phyloP scores from a whole-genome alignment of 768 basidiomycete species.

The Dioszegia crocea region DNA sequence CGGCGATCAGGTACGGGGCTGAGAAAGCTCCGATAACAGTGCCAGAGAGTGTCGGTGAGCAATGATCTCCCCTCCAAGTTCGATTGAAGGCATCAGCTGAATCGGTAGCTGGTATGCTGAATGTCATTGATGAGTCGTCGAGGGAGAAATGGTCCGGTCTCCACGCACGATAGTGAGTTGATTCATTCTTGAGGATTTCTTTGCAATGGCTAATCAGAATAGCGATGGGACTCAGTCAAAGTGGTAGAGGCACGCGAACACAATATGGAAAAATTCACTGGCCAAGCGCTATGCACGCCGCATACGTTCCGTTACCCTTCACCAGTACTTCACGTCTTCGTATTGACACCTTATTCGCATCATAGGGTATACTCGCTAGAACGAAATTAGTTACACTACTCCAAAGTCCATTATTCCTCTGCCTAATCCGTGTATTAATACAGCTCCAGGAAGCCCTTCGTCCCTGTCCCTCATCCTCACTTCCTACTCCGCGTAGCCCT shows the following conservation, averaged over 20 bases:
- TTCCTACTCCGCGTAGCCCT: constrained; percentile 20
- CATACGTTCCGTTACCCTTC: too few relatives aligned
- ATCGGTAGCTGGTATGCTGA: constrained; percentile 26
- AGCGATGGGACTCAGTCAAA: constrained; percentile 14
- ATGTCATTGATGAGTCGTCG: constrained; percentile 34
- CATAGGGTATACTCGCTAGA: too few relatives aligned
- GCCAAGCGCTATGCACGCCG: too few relatives aligned
- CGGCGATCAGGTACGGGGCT: constrained; percentile 9
- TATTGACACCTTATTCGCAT: too few relatives aligned
- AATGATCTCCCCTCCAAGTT: background rate
- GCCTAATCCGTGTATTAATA: too few relatives aligned
- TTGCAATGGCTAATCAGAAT: background rate
- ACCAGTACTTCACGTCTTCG: too few relatives aligned
- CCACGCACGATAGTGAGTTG: constrained; percentile 28
- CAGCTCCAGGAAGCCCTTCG: too few relatives aligned
- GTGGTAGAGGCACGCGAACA: constrained; percentile 1
- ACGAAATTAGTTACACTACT: background rate
- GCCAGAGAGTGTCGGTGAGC: constrained; percentile 31
- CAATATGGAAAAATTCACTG: too few relatives aligned
- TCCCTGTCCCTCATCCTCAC: background rate
- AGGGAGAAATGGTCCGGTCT: constrained; percentile 30
- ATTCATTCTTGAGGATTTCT: background rate
- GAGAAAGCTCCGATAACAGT: constrained; percentile 32
- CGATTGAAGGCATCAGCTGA: background rate
- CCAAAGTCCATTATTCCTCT: too few relatives aligned